These are phyloP conservation scores for Entamoeba invadens DNA, from an alignment of 208 protist genomes.

Conservation along the genomic window DNA sequence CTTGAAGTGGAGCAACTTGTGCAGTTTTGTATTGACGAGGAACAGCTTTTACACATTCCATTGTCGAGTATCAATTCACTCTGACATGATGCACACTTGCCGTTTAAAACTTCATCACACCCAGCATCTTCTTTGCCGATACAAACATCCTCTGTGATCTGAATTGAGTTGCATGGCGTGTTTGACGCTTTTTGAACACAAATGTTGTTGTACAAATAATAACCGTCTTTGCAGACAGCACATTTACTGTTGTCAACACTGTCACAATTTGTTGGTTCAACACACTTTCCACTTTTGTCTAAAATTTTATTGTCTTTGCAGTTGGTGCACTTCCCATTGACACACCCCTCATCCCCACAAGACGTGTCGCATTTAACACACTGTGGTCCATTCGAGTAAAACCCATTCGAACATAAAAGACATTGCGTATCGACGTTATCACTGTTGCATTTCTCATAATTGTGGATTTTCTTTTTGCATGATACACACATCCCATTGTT, in stretches of 20 bases:
- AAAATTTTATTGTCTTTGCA: not conserved
- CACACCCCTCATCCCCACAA: not conserved
- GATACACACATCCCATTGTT: not conserved
- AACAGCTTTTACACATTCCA: too few relatives aligned
- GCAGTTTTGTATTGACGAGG: too few relatives aligned
- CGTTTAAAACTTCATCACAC: not conserved
- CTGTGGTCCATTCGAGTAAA: not conserved
- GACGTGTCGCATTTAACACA: not conserved
- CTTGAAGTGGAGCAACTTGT: not conserved
- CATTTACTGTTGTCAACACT: not conserved
- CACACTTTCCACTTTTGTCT: not conserved
- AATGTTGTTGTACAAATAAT: not conserved
- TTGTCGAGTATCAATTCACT: too few relatives aligned
- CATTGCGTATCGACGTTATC: not conserved
- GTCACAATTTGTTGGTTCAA: not conserved
- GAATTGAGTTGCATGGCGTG: too few relatives aligned
- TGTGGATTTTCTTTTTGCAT: not conserved
- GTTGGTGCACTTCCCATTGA: not conserved
- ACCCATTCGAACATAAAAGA: not conserved
- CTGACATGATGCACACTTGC: too few relatives aligned
- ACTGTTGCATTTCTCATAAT: not conserved
- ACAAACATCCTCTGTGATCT: not conserved
- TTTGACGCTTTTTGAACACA: not conserved
- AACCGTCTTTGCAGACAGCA: not conserved
- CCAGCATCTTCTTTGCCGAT: not conserved